Conservation (phyloP, 495 filamentous ascomycete genomes). For the Ramalina peruviana region DNA sequence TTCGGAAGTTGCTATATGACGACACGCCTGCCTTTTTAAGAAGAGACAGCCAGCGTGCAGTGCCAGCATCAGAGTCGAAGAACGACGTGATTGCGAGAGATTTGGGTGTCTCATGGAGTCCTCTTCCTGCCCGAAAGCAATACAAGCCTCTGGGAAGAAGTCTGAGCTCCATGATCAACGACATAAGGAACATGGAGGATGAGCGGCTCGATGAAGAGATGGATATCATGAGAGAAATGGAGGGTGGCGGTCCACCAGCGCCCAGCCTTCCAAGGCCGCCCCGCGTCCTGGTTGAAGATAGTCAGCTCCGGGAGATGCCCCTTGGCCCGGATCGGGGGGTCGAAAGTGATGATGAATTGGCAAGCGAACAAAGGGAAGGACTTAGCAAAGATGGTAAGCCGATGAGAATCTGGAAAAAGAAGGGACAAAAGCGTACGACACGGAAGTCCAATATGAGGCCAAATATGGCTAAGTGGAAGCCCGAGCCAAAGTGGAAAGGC, state of each 20-base stretch:
- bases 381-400: slow-evolving; percentile 29
- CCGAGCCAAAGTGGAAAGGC: slow-evolving; percentile 15
- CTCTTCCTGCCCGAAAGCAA: slow-evolving; percentile 32
- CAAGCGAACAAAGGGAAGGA: slow-evolving; percentile 25
- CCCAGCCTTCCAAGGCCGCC: slow-evolving; percentile 13
- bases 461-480: slow-evolving; percentile 26
- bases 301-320: slow-evolving; percentile 35
- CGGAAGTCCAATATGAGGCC: slow-evolving; percentile 61
- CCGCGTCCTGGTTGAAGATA: slow-evolving; percentile 46
- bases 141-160: slow-evolving; percentile 54
- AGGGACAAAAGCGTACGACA: slow-evolving; percentile 80
- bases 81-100: slow-evolving; percentile 23
- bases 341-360: slow-evolving; percentile 35
- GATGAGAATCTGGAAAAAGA: slow-evolving; percentile 69
- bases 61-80: slow-evolving; percentile 8
- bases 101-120: slow-evolving; percentile 28
- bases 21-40: slow-evolving; percentile 14
- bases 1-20: slow-evolving; percentile 8
- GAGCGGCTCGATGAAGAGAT: slow-evolving; percentile 64
- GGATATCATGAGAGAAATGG: slow-evolving; percentile 70
- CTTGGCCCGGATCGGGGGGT: slow-evolving; percentile 51
- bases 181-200: slow-evolving; percentile 65
- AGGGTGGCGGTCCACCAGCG: slow-evolving; percentile 32
- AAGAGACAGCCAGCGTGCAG: slow-evolving; percentile 9
- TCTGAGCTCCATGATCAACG: slow-evolving; percentile 65